Evolutionary conservation across 2,329 filamentous ascomycete species (phyloP), one percentile per base, ranked within the genome.

Genomic region (Aphanocladium album): DNA sequence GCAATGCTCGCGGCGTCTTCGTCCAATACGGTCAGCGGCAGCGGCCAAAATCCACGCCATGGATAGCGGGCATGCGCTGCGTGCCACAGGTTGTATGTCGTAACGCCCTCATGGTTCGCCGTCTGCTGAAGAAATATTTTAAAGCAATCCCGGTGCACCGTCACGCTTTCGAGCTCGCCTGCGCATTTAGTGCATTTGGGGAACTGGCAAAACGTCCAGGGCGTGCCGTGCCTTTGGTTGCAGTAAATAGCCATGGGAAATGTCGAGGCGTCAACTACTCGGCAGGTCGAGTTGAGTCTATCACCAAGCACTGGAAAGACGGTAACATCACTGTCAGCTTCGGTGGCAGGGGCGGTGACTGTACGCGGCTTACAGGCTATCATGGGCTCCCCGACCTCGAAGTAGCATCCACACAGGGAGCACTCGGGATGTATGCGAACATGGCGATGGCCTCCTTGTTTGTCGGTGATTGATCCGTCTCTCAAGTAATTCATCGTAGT

Each of bases 381-480:
- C 56, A 58, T 58, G 12, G 35, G 46, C 16, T 58, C 56, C 2
- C 56, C 56, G 3, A 58, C 56, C 5, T 58, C 56, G 14, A 58
- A 58, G 33, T 58, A 58, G 25, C 46, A 58, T 17, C 46, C 56
- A 23, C 56, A 58, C 1, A 58, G 47, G 35, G 46, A 43, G 56
- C 56, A 58, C 33, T 58, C 56, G 19, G 56, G 56, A n/a, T 58
- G 56, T 7, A 58, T 58, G 6, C 56, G 56, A 23, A 58, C 56
- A 58, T 58, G 56, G 46, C 46, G 56, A 45, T 51, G 46, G n/a
- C 35, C 46, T 41, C 43, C 45, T 27, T 50, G 35, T 35, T 50
- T 58, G 12, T 51, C 37, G 37, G 35, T 7, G 2, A 4, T 30
- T 41, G 14, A 11, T 17, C 6, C 17, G 16, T 17, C 17, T 41